Evolutionary conservation across 192 early-diverging fungal genomes (phyloP).

Genomic region (Gonapodya prolifera): DNA sequence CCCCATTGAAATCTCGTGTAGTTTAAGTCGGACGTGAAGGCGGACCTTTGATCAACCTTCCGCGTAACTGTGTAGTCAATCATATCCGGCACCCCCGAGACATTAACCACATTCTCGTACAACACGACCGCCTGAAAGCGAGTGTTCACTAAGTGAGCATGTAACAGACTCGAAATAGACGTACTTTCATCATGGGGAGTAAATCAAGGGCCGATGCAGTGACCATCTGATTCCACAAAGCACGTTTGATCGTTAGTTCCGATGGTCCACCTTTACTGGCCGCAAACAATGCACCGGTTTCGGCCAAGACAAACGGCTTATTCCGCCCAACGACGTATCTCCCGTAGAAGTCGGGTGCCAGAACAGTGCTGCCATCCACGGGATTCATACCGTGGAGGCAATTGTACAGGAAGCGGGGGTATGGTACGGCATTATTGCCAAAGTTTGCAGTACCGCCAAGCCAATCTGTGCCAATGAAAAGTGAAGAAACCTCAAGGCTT

Average conservation of each 20-base stretch:
- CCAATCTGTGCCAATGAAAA: neutral
- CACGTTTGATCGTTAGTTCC: neutral
- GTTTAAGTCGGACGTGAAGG: neutral
- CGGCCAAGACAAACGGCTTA: conserved; percentile 7
- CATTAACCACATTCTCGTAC: neutral
- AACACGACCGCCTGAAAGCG: neutral
- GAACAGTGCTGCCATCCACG: neutral
- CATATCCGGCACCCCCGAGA: neutral
- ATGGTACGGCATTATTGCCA: neutral
- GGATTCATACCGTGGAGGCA: neutral
- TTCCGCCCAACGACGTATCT: neutral
- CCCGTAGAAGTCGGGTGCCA: neutral
- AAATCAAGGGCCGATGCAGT: neutral
- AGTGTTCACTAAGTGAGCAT: neutral
- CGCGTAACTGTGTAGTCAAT: neutral
- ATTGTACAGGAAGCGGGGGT: neutral
- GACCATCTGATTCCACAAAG: neutral
- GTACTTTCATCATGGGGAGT: neutral
- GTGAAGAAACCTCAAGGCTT: neutral
- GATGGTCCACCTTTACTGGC: neutral
- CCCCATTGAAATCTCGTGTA: neutral
- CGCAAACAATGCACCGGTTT: conserved; percentile 1
- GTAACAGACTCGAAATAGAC: neutral
- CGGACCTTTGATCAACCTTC: neutral
- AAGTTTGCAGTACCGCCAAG: neutral